phyloP scores from a whole-genome alignment of 2,329 filamentous ascomycete genomes.

The Venturia aucupariae region DNA sequence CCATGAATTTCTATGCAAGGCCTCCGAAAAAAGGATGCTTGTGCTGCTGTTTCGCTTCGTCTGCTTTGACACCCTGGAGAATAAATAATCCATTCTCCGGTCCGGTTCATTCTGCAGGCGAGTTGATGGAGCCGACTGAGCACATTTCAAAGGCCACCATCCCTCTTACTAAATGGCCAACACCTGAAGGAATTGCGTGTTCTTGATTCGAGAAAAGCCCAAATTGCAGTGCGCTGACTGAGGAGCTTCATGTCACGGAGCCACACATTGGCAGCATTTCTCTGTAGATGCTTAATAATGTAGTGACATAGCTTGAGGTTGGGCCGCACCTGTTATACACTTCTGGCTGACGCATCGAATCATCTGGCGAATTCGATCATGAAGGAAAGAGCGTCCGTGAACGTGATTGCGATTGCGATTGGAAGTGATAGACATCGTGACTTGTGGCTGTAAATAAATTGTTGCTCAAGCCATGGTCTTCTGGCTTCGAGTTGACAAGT shows the following conservation, averaged over 20 bases:
- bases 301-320: too few relatives aligned
- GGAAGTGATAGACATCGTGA: neutral
- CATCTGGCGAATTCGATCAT: too few relatives aligned
- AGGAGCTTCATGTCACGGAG: too few relatives aligned
- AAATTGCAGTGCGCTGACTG: too few relatives aligned
- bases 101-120: neutral
- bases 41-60: constrained; percentile 8
- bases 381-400: neutral
- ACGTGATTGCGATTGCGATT: neutral
- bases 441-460: neutral
- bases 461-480: neutral
- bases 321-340: too few relatives aligned
- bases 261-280: too few relatives aligned
- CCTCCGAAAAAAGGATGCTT: too few relatives aligned
- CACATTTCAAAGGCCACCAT: neutral
- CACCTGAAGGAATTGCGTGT: neutral
- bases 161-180: neutral
- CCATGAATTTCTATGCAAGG: too few relatives aligned
- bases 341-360: too few relatives aligned
- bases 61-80: neutral
- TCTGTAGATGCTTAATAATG: too few relatives aligned
- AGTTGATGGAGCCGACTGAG: neutral
- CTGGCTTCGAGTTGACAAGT: too few relatives aligned
- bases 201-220: too few relatives aligned
- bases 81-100: neutral